Evolutionary conservation across 345 rosid species (phyloP), one percentile per base, ranked within the genome.

Genomic region (Sisymbrium altissimum): DNA sequence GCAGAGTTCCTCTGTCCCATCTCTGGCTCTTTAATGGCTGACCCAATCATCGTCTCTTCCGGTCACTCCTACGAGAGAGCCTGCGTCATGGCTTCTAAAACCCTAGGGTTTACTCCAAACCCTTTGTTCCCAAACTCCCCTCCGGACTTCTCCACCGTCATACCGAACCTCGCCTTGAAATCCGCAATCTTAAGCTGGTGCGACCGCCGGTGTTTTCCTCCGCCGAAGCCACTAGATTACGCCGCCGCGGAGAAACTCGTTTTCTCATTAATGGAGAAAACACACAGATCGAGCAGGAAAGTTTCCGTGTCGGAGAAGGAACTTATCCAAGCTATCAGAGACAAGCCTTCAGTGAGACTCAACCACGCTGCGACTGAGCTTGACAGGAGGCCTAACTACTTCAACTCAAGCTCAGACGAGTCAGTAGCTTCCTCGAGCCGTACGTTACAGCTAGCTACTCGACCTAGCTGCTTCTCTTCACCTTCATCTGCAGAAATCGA

Each of bases 21-120:
- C 74, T 88, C 97, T 0, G 87, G 83, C 27, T 80, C 79, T 15
- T 71, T 92, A 71, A 95, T 95, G 99, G 81, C 82, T 0, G 99
- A 90, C 19, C 97, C 99, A 3, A 86, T 92, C 11, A 88, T 95
- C 12, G 96, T 95, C 76, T 81, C 97, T 41, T 95, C 97, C 1
- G 99, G 99, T 21, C 97, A 95, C 80, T 82, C 92, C 29, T 95
- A 87, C 56, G 99, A 95, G 29, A 79, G 92, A 44, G 81, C 77
- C 36, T 86, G 87, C 33, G 88, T 86, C 44, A 71, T 83, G 18
- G 93, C 89, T 70, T 92, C 93, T 44, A 87, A 84, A 66, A 72
- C 80, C 57, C 67, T 87, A 7, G 83, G 80, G 4, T 88, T 86
- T 64, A 64, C 68, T 0, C 97, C 97, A 3, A 49, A 41, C 35